Evolutionary conservation across 495 filamentous ascomycete species (phyloP).

Genomic region (Cudoniella acicularis): DNA sequence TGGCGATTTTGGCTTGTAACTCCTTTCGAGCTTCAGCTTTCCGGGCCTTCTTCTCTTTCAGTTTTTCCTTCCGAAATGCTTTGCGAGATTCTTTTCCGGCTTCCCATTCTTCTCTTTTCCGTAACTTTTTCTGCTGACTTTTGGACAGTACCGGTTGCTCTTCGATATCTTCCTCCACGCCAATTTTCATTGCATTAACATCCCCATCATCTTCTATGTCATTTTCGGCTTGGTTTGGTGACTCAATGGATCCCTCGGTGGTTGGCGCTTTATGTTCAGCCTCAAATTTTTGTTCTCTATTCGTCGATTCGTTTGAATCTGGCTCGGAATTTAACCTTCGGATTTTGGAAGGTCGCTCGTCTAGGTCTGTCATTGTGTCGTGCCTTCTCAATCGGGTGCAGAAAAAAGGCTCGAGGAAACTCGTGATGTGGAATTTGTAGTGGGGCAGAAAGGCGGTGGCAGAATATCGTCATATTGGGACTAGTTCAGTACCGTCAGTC

Average conservation of each 20-base stretch:
- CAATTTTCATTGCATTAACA: neutral
- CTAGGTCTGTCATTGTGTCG: constrained; percentile 21
- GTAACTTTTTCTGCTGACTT: constrained; percentile 72
- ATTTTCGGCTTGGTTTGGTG: neutral
- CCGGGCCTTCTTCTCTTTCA: constrained; percentile 57
- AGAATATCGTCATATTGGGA: constrained; percentile 9
- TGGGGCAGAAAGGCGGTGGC: neutral
- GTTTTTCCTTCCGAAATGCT: constrained; percentile 66
- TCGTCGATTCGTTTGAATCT: too few relatives aligned
- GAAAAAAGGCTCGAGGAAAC: neutral
- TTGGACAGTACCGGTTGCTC: constrained; percentile 59
- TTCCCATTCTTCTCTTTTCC: constrained; percentile 63
- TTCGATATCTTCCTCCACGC: constrained; percentile 7
- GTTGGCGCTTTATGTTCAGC: too few relatives aligned
- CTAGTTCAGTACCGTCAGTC: neutral
- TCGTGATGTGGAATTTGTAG: neutral
- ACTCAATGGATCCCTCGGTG: neutral
- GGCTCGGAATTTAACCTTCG: constrained; percentile 15
- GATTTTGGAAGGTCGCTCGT: constrained; percentile 26
- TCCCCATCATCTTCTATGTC: neutral
- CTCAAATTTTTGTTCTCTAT: too few relatives aligned
- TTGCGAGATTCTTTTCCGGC: constrained; percentile 65
- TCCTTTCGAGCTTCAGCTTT: constrained; percentile 39
- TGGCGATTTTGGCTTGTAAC: constrained; percentile 35
- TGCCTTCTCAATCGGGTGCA: neutral